Percentiles rank a stretch among this genome's conserved stretches.
Evolutionary conservation across 768 basidiomycete species (phyloP).

Genomic region (Boletus huronensis): DNA sequence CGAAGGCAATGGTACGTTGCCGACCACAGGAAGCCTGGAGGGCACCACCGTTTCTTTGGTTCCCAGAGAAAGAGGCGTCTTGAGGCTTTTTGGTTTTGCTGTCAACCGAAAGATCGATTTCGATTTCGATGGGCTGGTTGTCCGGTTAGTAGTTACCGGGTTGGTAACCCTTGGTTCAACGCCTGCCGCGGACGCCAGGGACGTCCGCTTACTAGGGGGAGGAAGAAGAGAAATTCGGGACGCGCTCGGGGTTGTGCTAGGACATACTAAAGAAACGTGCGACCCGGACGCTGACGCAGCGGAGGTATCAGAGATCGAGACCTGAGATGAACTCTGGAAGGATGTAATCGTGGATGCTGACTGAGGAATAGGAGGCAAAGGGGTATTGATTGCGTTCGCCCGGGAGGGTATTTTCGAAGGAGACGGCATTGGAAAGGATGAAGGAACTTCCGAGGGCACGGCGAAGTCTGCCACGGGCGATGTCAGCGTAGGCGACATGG

Average conservation of each 20-base stretch:
- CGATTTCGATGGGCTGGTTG: slow-evolving; percentile 23
- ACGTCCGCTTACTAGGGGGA: slow-evolving; percentile 25
- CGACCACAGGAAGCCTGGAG: slow-evolving; percentile 16
- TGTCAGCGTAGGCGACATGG: slow-evolving; percentile 22
- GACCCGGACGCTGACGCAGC: slow-evolving; percentile 18
- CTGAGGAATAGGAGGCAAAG: slow-evolving; percentile 28
- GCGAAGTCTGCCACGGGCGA: slow-evolving; percentile 1
- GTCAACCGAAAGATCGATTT: slow-evolving; percentile 32
- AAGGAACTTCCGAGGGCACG: background rate
- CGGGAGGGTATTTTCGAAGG: slow-evolving; percentile 26
- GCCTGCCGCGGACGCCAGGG: slow-evolving; percentile 24
- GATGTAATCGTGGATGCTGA: slow-evolving; percentile 28
- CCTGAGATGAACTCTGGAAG: slow-evolving; percentile 20
- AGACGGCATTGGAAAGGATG: slow-evolving; percentile 1
- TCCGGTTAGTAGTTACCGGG: background rate
- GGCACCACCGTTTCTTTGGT: background rate
- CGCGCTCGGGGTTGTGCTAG: background rate
- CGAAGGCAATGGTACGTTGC: slow-evolving; percentile 4
- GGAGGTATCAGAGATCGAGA: slow-evolving; percentile 17
- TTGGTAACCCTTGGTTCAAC: slow-evolving; percentile 15
- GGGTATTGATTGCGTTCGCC: slow-evolving; percentile 1
- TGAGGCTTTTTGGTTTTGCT: slow-evolving; percentile 24
- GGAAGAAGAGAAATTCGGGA: slow-evolving; percentile 27
- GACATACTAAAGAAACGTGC: slow-evolving; percentile 11
- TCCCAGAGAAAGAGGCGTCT: slow-evolving; percentile 8